A percentile compares a stretch with the other conserved stretches of the same genome.
phyloP scores from a whole-genome alignment of 2,329 filamentous ascomycete species.

The Cercospora beticola region DNA sequence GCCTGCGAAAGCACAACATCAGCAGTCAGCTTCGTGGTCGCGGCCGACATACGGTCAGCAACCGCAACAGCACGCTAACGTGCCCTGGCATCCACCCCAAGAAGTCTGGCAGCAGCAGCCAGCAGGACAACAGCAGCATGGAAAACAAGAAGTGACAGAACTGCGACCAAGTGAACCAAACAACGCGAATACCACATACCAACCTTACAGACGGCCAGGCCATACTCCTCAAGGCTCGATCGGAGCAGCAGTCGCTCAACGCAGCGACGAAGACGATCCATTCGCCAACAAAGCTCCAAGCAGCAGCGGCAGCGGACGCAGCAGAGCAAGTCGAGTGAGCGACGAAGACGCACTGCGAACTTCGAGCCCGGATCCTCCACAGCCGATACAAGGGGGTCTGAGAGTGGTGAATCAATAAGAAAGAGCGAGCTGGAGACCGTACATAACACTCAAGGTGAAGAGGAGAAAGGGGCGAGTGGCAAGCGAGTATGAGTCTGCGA shows the following conservation, averaged over 20 bases:
- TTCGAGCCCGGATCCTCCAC: background rate
- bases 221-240: background rate
- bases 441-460: background rate
- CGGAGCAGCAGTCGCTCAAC: background rate
- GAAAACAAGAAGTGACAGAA: background rate
- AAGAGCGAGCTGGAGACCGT: background rate
- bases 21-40: background rate
- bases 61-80: background rate
- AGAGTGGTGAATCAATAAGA: conserved; percentile 2
- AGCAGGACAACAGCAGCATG: background rate
- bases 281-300: background rate
- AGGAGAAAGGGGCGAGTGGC: background rate
- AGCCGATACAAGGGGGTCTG: background rate
- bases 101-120: background rate
- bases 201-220: background rate
- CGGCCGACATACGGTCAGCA: background rate
- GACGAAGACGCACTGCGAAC: background rate
- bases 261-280: background rate
- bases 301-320: background rate
- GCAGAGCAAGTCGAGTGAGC: background rate
- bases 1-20: background rate
- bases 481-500: background rate
- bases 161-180: background rate
- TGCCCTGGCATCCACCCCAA: background rate
- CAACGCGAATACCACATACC: background rate